A percentile compares a stretch with the other conserved stretches of the same genome.
phyloP scores from a whole-genome alignment of 1,139 yeast species.

The Pichia sp. region DNA sequence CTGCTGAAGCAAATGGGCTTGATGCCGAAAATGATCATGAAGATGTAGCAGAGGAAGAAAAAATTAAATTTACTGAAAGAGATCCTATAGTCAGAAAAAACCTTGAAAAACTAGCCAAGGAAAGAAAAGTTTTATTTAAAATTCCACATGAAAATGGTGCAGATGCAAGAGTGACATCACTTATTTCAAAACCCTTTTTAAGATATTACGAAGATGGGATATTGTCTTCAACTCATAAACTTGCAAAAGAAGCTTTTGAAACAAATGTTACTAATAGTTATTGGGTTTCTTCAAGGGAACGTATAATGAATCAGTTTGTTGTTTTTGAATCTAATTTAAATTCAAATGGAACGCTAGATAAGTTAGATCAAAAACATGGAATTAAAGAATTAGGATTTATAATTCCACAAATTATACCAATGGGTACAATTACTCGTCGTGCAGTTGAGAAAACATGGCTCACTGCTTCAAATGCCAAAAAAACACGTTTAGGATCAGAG shows the following conservation, averaged over 20 bases:
- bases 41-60: constrained; percentile 1
- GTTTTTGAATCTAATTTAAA: constrained; percentile 36
- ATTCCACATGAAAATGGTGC: constrained; percentile 94
- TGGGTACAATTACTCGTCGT: constrained; percentile 95
- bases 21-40: not conserved
- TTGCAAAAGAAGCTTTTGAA: constrained; percentile 71
- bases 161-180: constrained; percentile 62
- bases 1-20: too few species aligned
- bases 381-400: constrained; percentile 56
- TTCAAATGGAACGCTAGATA: constrained; percentile 3
- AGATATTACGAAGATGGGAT: constrained; percentile 68
- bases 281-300: constrained; percentile 86
- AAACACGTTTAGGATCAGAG: constrained; percentile 83
- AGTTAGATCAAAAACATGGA: too few species aligned
- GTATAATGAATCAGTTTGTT: constrained; percentile 81
- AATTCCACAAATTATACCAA: constrained; percentile 74
- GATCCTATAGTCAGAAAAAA: constrained; percentile 12
- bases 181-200: constrained; percentile 72
- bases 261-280: constrained; percentile 79
- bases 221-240: constrained; percentile 61
- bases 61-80: constrained; percentile 2
- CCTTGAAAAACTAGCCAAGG: constrained; percentile 21
- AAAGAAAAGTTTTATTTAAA: constrained; percentile 40
- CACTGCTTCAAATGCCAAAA: constrained; percentile 92
- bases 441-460: constrained; percentile 98